Base-by-base conservation (phyloP, 2,329 filamentous ascomycete genomes). In the Clonostachys solani region DNA sequence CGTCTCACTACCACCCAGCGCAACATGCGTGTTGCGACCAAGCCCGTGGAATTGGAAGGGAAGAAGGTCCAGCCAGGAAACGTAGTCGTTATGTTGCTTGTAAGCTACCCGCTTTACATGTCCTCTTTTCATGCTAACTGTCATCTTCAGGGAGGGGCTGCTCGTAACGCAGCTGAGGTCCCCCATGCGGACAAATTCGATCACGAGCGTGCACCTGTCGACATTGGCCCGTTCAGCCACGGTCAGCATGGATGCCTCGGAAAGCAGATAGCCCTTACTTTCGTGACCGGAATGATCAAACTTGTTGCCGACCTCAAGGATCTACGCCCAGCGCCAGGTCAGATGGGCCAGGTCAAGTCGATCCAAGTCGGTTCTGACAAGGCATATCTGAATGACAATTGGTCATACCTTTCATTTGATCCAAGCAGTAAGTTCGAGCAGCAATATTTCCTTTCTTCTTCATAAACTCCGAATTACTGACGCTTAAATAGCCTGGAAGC, bases 241-340 rank as follows among this genome's bases (percentile, higher is more conserved):
- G 73, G 73, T 0, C 66, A 70, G 33, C 74, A 78, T 55, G 64
- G 71, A 29, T 78, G 74, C 48, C 33, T 75, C 2, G 69, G 65
- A 37, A 62, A 64, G 35, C 63, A 74, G 5, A 52, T 75, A 1
- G 64, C 69, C 0, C 60, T 68, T 12, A 58, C 67, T 0, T 73
- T 68, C 41, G 56, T 77, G 6, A 60, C 58, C 2, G 69, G 68
- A 1, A 61, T 76, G 19, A 54, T 76, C 34, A 72, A 68, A 55
- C 61, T 74, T 5, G 58, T 59, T 0, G 72, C 71, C 1, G 63
- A 65, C 13, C 63, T 76, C 46, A 72, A 71, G 54, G 54, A 70
- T 37, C 62, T 76, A 2, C 69, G 73, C 7, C 68, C 68, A 0
- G 73, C 73, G 0, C 70, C 71, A 2, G 72, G 71, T 1, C 60